These are phyloP conservation scores for Musa balbisiana DNA, from an alignment of 202 grass and related monocot species.

Conservation along the genomic window DNA sequence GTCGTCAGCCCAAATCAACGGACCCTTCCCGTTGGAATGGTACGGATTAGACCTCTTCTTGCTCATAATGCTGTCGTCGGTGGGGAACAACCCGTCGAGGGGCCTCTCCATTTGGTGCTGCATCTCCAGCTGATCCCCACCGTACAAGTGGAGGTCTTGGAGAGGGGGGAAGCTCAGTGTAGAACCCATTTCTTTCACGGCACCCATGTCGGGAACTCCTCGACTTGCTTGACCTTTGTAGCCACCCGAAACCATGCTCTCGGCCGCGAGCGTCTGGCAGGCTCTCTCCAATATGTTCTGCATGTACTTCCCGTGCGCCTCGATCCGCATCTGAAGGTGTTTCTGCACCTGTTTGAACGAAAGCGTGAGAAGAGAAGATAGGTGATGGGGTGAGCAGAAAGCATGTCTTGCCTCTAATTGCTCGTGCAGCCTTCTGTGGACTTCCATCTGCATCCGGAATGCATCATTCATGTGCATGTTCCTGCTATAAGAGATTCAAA, in stretches of 20 bases:
- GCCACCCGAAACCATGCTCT: constrained; percentile 34
- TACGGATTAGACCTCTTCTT: constrained; percentile 37
- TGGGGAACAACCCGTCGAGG: constrained; percentile 50
- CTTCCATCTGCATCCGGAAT: constrained; percentile 89
- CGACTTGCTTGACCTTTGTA: constrained; percentile 45
- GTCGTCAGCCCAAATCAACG: not conserved
- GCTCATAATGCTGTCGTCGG: constrained; percentile 37
- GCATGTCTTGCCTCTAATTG: constrained; percentile 56
- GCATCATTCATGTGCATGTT: constrained; percentile 67
- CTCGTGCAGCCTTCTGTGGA: constrained; percentile 80
- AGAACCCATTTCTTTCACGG: constrained; percentile 50
- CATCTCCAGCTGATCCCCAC: constrained; percentile 55
- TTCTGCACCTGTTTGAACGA: constrained; percentile 63
- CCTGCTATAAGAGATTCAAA: constrained; percentile 30
- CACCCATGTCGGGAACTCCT: constrained; percentile 41
- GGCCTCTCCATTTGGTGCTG: constrained; percentile 65
- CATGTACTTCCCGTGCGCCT: constrained; percentile 98
- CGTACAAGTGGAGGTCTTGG: constrained; percentile 66
- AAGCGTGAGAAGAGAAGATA: constrained; percentile 20
- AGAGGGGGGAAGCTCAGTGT: constrained; percentile 57
- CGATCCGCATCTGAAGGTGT: constrained; percentile 87
- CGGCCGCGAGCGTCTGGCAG: constrained; percentile 48
- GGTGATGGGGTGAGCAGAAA: constrained; percentile 5
- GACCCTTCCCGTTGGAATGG: constrained; percentile 11
- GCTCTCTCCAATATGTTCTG: constrained; percentile 94